Percentiles rank a stretch among this genome's conserved stretches.
Evolutionary conservation across 2,329 filamentous ascomycete species (phyloP).

Genomic region (Ceratocystis lukuohia): DNA sequence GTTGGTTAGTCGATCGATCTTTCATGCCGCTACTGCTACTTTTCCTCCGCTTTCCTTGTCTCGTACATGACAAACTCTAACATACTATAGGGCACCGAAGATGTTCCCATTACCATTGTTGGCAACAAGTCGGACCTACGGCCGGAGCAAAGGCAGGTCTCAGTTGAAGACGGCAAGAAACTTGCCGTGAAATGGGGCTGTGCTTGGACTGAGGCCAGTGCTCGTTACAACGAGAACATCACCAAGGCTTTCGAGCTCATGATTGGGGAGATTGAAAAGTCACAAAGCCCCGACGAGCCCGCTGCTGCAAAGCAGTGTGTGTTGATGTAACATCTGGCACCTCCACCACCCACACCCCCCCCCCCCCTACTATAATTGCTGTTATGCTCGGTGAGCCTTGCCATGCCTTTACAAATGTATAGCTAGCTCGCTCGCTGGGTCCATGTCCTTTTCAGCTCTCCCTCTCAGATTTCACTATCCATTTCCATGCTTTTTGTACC

Average conservation of each 20-base stretch:
- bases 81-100: slow-evolving; percentile 63
- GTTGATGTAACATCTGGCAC: slow-evolving; percentile 54
- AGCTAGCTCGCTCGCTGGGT: too few species aligned
- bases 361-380: too few species aligned
- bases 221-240: slow-evolving; percentile 89
- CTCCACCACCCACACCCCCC: too few species aligned
- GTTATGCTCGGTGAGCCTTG: too few species aligned
- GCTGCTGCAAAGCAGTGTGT: slow-evolving; percentile 66
- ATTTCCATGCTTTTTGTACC: neutral
- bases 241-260: slow-evolving; percentile 84
- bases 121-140: slow-evolving; percentile 94
- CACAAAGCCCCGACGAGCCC: slow-evolving; percentile 77
- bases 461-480: neutral
- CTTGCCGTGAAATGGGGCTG: slow-evolving; percentile 79
- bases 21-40: neutral
- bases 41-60: neutral
- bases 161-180: slow-evolving; percentile 69
- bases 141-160: slow-evolving; percentile 85
- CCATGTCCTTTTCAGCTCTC: too few species aligned
- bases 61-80: neutral
- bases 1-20: slow-evolving; percentile 46
- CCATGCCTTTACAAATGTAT: too few species aligned
- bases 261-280: slow-evolving; percentile 89
- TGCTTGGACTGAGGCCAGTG: slow-evolving; percentile 88
- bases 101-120: slow-evolving; percentile 84